Base-by-base conservation (phyloP, 768 basidiomycete species). In the Macrocybe gigantea region DNA sequence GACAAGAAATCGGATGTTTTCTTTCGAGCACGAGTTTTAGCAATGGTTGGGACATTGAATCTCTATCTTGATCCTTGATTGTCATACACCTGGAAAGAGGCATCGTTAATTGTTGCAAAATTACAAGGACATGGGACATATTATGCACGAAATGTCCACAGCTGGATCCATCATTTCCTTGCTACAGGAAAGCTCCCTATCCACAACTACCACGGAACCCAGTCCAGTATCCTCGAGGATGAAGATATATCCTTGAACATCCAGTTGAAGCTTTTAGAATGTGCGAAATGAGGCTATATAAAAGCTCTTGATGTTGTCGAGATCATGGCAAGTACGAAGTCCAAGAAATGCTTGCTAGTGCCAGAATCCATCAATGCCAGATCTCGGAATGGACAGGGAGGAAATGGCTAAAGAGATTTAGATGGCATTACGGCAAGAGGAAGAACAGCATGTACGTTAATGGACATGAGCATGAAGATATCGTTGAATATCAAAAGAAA, bases 321-420 rank as follows among this genome's bases (percentile, higher is more conserved):
- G 12, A 29, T 40, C 14, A 7, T 40, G 8, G 38, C 38, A 8
- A 8, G 38, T 29, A 40, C 6, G 7, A 40, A 40, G 29, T 40
- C 29, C 38, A 40, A 29, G 38, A 40, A 14, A 8, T 13, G 38
- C 38, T 40, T 8, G 7, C 12, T 8, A 7, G 22, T 22, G 22
- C 22, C 4, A 4, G 22, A 22, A 22, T 22, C 22, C 22, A 22
- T 22, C 22, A 22, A 22, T 22, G 22, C 22, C 22, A 22, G 22
- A 22, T 22, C 22, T 22, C 22, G 22, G 22, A 22, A 22, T 22
- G 22, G 22, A 22, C 22, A 22, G 22, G 22, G 22, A 22, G 22
- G 22, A 22, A 22, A 22, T 45, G 44, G 44, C 34, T 45, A 11
- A 61, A 58, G 68, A 73, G 72, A 52, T 56, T 63, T 31, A 51